Conservation (phyloP, 202 grass and related monocot species). For the Elaeis oleifera region DNA sequence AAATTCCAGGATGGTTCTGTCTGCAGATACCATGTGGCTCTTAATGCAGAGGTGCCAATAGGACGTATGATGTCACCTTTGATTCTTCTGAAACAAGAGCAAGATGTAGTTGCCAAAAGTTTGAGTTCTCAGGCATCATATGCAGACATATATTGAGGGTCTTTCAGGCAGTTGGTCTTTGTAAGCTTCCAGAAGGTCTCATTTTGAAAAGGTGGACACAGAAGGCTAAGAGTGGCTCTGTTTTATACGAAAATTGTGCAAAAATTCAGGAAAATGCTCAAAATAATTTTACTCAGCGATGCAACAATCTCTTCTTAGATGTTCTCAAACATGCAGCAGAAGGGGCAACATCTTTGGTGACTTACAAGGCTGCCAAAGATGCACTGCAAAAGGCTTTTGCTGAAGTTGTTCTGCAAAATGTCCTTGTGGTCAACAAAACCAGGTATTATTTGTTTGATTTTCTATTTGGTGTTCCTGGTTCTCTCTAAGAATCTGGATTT, state of each 20-base stretch:
- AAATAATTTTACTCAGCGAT: constrained; percentile 25
- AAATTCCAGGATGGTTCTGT: constrained; percentile 23
- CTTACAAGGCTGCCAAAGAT: constrained; percentile 44
- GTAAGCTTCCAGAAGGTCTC: constrained; percentile 35
- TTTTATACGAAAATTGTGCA: constrained; percentile 4
- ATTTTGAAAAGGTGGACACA: constrained; percentile 42
- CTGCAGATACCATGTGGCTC: constrained; percentile 33
- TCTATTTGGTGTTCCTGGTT: no score
- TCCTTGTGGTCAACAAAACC: no score
- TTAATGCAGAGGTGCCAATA: constrained; percentile 23
- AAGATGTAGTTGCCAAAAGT: constrained; percentile 41
- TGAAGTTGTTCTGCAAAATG: constrained; percentile 32
- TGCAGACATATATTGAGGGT: constrained; percentile 36
- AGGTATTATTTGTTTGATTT: no score
- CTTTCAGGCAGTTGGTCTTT: constrained; percentile 17
- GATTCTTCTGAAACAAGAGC: constrained; percentile 29
- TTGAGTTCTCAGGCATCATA: constrained; percentile 43
- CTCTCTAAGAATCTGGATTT: no score
- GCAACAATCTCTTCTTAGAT: constrained; percentile 49
- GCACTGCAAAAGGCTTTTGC: constrained; percentile 43
- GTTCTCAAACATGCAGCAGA: constrained; percentile 43
- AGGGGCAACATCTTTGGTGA: constrained; percentile 32
- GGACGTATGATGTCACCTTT: constrained; percentile 26
- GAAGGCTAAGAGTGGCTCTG: constrained; percentile 33
- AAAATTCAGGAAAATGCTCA: constrained; percentile 14